phyloP scores from a whole-genome alignment of 1,284 basidiomycete genomes.

The Irpex rosettiformis region DNA sequence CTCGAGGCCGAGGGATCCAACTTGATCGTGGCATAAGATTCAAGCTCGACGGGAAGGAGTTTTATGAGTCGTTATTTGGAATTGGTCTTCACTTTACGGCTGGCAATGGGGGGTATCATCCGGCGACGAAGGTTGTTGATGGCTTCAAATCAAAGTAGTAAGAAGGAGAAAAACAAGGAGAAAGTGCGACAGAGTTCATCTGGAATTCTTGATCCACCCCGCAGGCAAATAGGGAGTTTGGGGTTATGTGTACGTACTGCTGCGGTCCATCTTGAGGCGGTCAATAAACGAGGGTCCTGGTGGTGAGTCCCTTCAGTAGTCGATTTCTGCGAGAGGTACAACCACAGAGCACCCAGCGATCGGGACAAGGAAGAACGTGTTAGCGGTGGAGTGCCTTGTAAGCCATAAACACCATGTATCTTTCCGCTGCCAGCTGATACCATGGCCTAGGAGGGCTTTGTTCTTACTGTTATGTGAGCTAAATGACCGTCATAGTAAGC shows the following conservation, averaged over 20 bases:
- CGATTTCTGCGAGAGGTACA: not conserved
- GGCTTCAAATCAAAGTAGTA: too few species aligned
- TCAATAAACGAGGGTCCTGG: not conserved
- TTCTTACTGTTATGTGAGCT: too few species aligned
- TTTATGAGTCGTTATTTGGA: too few species aligned
- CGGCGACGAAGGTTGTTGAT: not conserved
- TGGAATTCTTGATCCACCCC: not conserved
- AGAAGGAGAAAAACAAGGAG: not conserved
- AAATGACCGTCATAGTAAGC: too few species aligned
- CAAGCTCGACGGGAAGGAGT: too few species aligned
- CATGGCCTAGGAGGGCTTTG: too few species aligned
- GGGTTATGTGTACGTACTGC: not conserved
- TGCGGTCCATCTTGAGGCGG: not conserved
- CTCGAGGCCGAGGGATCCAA: not conserved
- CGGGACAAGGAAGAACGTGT: not conserved
- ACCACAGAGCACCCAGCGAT: not conserved
- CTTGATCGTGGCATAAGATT: too few species aligned
- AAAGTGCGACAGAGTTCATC: not conserved
- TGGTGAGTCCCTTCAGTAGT: too few species aligned
- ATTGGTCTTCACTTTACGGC: too few species aligned
- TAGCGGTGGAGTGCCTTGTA: not conserved
- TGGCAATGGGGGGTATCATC: not conserved
- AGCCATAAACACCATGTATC: not conserved
- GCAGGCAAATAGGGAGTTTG: not conserved
- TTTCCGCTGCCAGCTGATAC: not conserved